These are phyloP conservation scores for Micractinium conductrix DNA, from an alignment of 139 green algal species.

Conservation along the genomic window DNA sequence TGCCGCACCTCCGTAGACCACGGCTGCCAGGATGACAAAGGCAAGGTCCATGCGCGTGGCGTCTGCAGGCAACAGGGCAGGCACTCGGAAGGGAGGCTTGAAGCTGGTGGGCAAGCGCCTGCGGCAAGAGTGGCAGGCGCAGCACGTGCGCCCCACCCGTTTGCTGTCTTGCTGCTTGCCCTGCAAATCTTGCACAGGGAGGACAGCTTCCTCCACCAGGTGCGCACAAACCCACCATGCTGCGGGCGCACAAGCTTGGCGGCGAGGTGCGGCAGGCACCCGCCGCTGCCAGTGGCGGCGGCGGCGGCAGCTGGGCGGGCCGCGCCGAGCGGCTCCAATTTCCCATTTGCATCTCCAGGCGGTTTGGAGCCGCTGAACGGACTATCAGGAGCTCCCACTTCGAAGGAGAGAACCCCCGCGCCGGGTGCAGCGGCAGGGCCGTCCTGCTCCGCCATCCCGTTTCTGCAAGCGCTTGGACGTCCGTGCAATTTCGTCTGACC, in stretches of 20 bases:
- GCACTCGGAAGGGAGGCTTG: neutral
- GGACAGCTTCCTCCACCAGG: too few relatives aligned
- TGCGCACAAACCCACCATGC: neutral
- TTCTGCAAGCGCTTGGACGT: too few relatives aligned
- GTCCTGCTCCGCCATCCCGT: too few relatives aligned
- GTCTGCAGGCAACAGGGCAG: neutral
- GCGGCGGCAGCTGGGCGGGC: neutral
- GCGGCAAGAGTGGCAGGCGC: neutral
- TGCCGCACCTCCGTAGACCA: conserved; percentile 39
- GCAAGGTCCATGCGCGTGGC: neutral
- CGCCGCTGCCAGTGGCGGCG: neutral
- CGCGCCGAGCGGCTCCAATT: neutral
- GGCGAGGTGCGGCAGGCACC: neutral
- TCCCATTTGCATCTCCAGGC: neutral
- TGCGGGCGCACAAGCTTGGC: neutral
- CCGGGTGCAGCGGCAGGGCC: too few relatives aligned
- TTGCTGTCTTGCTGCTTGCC: neutral
- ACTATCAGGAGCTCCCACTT: neutral
- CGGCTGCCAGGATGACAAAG: conserved; percentile 20
- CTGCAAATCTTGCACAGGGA: neutral
- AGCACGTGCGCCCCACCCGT: neutral
- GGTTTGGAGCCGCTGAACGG: neutral
- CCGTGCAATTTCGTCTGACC: too few relatives aligned
- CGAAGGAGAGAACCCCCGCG: neutral
- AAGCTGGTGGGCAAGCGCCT: neutral